Conservation (phyloP, 352 stramenopile genomes). For the Nothophytophthora sp. region DNA sequence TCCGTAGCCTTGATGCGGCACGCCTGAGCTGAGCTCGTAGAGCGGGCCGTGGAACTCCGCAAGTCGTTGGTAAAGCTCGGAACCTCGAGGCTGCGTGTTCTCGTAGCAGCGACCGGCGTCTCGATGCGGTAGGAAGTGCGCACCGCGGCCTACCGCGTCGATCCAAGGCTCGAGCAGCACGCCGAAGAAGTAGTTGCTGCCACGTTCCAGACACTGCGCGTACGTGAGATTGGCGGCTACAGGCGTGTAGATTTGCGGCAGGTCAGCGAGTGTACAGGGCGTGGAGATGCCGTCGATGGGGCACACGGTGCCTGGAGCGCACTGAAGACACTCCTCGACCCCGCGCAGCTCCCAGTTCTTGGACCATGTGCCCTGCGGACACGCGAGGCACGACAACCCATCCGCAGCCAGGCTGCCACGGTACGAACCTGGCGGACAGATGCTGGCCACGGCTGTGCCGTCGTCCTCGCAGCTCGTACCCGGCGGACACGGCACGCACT, state of each 20-base stretch:
- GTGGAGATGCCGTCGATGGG: slow-evolving; percentile 95
- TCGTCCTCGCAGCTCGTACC: slow-evolving; percentile 93
- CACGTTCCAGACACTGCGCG: slow-evolving; percentile 89
- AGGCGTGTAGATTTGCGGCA: slow-evolving; percentile 92
- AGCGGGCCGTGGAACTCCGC: slow-evolving; percentile 94
- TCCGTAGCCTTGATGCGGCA: slow-evolving; percentile 95
- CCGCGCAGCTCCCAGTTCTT: slow-evolving; percentile 98
- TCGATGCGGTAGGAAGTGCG: slow-evolving; percentile 87
- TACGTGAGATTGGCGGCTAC: slow-evolving; percentile 81
- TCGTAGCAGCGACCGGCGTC: slow-evolving; percentile 92
- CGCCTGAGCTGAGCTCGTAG: slow-evolving; percentile 91
- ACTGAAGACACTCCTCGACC: slow-evolving; percentile 93
- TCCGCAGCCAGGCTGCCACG: slow-evolving; percentile 85
- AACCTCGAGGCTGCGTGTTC: slow-evolving; percentile 89
- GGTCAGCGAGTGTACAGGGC: slow-evolving; percentile 91
- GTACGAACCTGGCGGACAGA: slow-evolving; percentile 95
- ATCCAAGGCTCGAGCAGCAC: slow-evolving; percentile 96
- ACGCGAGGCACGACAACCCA: slow-evolving; percentile 89
- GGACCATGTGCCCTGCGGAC: slow-evolving; percentile 96
- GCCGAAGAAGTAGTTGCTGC: slow-evolving; percentile 91
- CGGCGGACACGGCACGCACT: slow-evolving; percentile 92
- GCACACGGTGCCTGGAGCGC: slow-evolving; percentile 92
- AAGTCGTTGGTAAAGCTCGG: slow-evolving; percentile 93
- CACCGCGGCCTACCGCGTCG: slow-evolving; percentile 91
- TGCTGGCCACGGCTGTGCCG: slow-evolving; percentile 80